Evolutionary conservation across 1,139 yeast genomes (phyloP).

Genomic region (Scheffersomyces insectosa): DNA sequence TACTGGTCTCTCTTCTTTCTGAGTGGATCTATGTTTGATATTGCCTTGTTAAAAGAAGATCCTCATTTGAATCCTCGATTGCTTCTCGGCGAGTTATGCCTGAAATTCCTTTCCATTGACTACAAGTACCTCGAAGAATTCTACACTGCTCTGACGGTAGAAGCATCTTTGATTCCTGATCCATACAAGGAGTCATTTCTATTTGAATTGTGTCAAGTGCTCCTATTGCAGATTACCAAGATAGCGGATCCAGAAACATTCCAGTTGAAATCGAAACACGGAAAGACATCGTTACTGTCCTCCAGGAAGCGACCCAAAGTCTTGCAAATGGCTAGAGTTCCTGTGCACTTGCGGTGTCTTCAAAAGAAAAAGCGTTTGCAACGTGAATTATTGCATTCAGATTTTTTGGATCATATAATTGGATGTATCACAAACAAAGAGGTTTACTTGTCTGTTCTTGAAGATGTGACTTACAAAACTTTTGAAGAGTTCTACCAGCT

Average conservation of each 20-base stretch:
- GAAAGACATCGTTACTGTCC: too few relatives aligned
- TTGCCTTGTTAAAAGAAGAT: background rate
- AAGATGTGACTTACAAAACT: slow-evolving; percentile 20
- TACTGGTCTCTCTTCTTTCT: slow-evolving; percentile 21
- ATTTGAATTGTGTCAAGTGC: slow-evolving; percentile 11
- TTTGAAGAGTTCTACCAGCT: slow-evolving; percentile 19
- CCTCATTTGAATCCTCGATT: slow-evolving; percentile 9
- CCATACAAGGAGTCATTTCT: slow-evolving; percentile 11
- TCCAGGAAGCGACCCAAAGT: too few relatives aligned
- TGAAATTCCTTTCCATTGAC: slow-evolving; percentile 9
- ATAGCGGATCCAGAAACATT: slow-evolving; percentile 10
- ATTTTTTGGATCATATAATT: slow-evolving; percentile 6
- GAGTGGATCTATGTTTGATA: slow-evolving; percentile 8
- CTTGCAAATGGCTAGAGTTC: too few relatives aligned
- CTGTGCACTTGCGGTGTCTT: too few relatives aligned
- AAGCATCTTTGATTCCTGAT: slow-evolving; percentile 4
- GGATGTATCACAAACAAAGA: slow-evolving; percentile 12
- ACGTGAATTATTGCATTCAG: slow-evolving; percentile 4
- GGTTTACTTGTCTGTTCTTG: slow-evolving; percentile 18
- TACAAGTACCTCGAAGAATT: slow-evolving; percentile 12
- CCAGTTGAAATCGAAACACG: too few relatives aligned
- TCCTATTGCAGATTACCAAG: slow-evolving; percentile 14
- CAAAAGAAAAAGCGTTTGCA: background rate
- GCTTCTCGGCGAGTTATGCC: slow-evolving; percentile 11
- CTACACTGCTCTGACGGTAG: slow-evolving; percentile 3